A percentile compares a stretch with the other conserved stretches of the same genome.
Evolutionary conservation across 2,329 filamentous ascomycete species (phyloP).

Genomic region (Epichloe festucae): DNA sequence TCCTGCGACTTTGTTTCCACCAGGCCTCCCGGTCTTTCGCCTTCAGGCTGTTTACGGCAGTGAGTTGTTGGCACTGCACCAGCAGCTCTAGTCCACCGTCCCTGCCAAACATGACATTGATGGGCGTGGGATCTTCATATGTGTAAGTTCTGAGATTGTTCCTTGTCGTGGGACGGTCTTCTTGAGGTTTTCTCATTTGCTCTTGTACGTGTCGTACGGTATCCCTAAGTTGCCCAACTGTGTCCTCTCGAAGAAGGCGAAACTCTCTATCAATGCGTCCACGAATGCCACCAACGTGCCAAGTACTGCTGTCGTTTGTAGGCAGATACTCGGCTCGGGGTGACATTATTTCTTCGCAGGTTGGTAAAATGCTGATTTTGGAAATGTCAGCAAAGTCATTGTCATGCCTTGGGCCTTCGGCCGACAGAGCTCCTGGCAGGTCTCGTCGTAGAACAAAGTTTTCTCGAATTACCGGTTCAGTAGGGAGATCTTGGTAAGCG

Average conservation of each 20-base stretch:
- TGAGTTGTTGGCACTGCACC: constrained; percentile 33
- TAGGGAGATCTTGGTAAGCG: constrained; percentile 7
- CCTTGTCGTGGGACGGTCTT: constrained; percentile 4
- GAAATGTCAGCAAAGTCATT: constrained; percentile 35
- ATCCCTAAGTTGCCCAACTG: constrained; percentile 38
- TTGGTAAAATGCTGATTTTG: constrained; percentile 36
- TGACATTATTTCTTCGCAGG: constrained; percentile 31
- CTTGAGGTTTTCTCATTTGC: constrained; percentile 12
- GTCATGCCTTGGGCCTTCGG: constrained; percentile 28
- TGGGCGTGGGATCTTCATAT: constrained; percentile 17
- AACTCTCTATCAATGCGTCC: constrained; percentile 43
- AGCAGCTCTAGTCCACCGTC: constrained; percentile 30
- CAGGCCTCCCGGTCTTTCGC: constrained; percentile 26
- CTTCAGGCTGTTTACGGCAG: constrained; percentile 10
- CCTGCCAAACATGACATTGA: constrained; percentile 22
- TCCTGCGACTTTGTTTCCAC: constrained; percentile 37
- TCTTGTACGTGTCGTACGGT: constrained; percentile 29
- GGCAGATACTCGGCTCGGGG: constrained; percentile 31
- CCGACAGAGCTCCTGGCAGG: constrained; percentile 21
- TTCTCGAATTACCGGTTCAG: constrained; percentile 9
- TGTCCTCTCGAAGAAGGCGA: constrained; percentile 42
- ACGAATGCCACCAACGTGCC: constrained; percentile 25
- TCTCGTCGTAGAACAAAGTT: constrained; percentile 19
- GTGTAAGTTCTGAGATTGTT: constrained; percentile 16
- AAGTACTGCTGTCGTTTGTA: constrained; percentile 21